Percentiles rank a stretch among this genome's conserved stretches.
Evolutionary conservation across 2,329 filamentous ascomycete genomes (phyloP).

Genomic region (Fusarium nisikadoi): DNA sequence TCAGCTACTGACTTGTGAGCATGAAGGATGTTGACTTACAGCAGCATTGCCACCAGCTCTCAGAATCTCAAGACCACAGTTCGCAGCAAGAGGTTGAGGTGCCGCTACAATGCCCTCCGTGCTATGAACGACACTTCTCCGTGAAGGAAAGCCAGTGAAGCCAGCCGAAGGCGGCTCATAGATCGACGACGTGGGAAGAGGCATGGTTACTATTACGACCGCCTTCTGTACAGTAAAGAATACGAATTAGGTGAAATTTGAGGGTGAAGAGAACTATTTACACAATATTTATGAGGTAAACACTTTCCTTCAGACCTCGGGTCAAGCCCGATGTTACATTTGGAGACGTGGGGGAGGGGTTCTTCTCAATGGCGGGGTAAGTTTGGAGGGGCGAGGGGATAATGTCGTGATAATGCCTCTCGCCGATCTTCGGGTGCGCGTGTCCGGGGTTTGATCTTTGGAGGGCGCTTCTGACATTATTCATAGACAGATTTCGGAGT

Average conservation of each 20-base stretch:
- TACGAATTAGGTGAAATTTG: background rate
- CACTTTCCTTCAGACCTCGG: slow-evolving; percentile 14
- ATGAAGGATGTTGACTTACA: slow-evolving; percentile 56
- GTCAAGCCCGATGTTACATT: background rate
- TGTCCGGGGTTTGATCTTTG: slow-evolving; percentile 4
- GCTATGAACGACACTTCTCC: slow-evolving; percentile 92
- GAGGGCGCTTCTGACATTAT: slow-evolving; percentile 4
- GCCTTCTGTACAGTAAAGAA: no score
- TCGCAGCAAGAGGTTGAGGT: slow-evolving; percentile 88
- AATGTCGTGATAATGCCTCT: slow-evolving; percentile 35
- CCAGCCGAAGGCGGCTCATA: slow-evolving; percentile 58
- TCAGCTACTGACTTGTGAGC: background rate
- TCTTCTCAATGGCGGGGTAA: slow-evolving; percentile 30
- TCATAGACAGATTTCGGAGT: background rate
- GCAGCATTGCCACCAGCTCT: slow-evolving; percentile 91
- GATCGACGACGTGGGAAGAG: slow-evolving; percentile 58
- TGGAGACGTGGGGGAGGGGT: slow-evolving; percentile 25
- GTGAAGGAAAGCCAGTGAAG: slow-evolving; percentile 77
- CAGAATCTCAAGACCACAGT: slow-evolving; percentile 87
- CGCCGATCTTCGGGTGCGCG: slow-evolving; percentile 29
- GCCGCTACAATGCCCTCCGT: slow-evolving; percentile 91
- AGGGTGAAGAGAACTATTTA: background rate
- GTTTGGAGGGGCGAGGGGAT: slow-evolving; percentile 2
- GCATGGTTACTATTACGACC: slow-evolving; percentile 50
- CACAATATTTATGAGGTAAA: background rate